Evolutionary conservation across 2,329 filamentous ascomycete genomes (phyloP), one percentile per base, ranked within the genome.

Genomic region (Fusarium nanum): DNA sequence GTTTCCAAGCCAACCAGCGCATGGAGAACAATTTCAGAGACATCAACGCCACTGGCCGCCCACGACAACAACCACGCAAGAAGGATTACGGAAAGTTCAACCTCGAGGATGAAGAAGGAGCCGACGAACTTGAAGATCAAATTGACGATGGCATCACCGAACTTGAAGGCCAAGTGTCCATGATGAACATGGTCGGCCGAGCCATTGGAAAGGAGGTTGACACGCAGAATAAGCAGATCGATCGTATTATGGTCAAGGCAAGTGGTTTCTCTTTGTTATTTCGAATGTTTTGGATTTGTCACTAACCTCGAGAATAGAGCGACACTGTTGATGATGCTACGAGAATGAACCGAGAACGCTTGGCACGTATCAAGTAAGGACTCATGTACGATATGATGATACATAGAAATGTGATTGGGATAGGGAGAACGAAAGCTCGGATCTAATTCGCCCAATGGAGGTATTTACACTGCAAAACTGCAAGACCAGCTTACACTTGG

Each of bases 241-340:
- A 92, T 67, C 87, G 90, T 63, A 93, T 98, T 76, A 92, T 88
- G 70, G 83, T 83, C 71, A 97, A 97, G 91, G 92, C 92, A 81
- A 77, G 83, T 60, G 13, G 52, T 41, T 25, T 20, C 52, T 49
- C 34, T 30, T 28, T 30, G 10, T 6, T 14, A 8, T 22, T 6
- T 25, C 52, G 23, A 12, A 32, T 18, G 32, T 32, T 11, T 12
- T 28, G 28, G 40, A 30, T 28, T 32, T 27, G 23, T 56, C 46
- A 44, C 79, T 83, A 77, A 82, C 64, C 32, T 25, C 46, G 37
- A 13, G 47, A 56, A 56, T 78, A 93, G 93, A 95, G 91, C 81
- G 93, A 97, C 78, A 87, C 85, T 73, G 92, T 97, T 72, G 92
- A 94, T 79, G 92, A 95, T 72, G 88, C 92, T 76, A 92, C 95